Evolutionary conservation across 441 rosid genomes (phyloP), one percentile per base, ranked within the genome.

Genomic region (Gossypium aridum): DNA sequence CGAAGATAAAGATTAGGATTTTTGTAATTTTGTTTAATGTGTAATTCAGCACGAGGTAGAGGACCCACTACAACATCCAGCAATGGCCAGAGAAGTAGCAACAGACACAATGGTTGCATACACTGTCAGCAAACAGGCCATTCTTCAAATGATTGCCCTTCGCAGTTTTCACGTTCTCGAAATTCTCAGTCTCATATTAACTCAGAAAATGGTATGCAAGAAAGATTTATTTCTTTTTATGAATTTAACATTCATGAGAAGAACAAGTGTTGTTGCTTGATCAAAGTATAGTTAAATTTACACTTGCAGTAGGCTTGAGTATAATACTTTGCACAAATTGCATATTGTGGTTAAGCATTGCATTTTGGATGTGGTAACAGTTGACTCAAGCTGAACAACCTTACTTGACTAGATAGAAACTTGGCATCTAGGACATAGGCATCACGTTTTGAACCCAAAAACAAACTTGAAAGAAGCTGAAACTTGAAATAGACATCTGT

Each of bases 101-200:
- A 43, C 37, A 85, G 95, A 83, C 88, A 80, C 75, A 81, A 66
- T 72, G 71, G 79, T 70, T 94, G 99, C 83, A 67, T 76, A 54
- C 86, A 88, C 80, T 96, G 99, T 83, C 90, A 86, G 79, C 98
- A 89, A 77, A 74, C 80, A 64, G 95, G 99, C 62, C 99, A 96
- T 87, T 75, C 88, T 76, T 89, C 95, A 63, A 78, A 76, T 59
- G 83, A 84, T 77, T 96, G 98, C 74, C 99, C 95, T 64, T 87
- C 91, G 26, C 90, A 80, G 65, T 39, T 10, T 60, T 75, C 93
- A 62, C 85, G 86, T 77, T 56, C 84, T 55, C 87, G 77, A 74
- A 85, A 66, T 80, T 78, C 81, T 85, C 85, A 77, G 64, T 37
- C 88, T 71, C 81, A 37, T 61, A 76, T 61, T 66, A 82, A 79